Conservation (phyloP, 495 filamentous ascomycete species). For the Podospora bellae-mahoneyi region DNA sequence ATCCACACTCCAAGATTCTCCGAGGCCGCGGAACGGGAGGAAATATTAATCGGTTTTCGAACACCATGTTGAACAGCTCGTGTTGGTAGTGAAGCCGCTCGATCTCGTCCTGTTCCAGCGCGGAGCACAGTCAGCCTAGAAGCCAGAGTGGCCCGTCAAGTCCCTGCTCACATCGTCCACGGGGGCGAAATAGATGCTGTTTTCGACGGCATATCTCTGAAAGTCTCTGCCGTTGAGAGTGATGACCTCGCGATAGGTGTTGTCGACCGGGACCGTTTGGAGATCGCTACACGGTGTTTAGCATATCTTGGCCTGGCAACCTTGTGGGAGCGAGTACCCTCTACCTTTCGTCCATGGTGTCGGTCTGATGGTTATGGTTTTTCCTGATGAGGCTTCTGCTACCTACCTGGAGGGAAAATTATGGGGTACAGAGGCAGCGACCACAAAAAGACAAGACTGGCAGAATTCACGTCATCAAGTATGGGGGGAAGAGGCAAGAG, state of each 20-base stretch:
- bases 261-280: conserved; percentile 52
- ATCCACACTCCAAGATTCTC: conserved; percentile 74
- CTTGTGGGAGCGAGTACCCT: neutral
- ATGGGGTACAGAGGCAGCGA: conserved; percentile 6
- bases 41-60: conserved; percentile 75
- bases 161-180: conserved; percentile 70
- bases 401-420: neutral
- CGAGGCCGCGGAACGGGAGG: conserved; percentile 62
- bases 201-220: conserved; percentile 70
- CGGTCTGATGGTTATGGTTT: neutral
- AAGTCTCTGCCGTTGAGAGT: conserved; percentile 65
- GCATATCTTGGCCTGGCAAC: conserved; percentile 13
- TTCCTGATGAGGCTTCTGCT: neutral
- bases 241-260: conserved; percentile 58
- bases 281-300: conserved; percentile 32
- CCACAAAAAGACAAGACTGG: conserved; percentile 6
- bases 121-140: conserved; percentile 10
- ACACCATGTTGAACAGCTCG: conserved; percentile 64
- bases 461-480: conserved; percentile 13
- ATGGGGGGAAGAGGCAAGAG: conserved; percentile 6
- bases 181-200: conserved; percentile 72
- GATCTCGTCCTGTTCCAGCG: conserved; percentile 65
- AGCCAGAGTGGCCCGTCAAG: conserved; percentile 16
- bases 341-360: conserved; percentile 32
- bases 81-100: conserved; percentile 71